phyloP scores from a whole-genome alignment of 2,329 filamentous ascomycete species.

The Phaeosphaeriaceae sp. region DNA sequence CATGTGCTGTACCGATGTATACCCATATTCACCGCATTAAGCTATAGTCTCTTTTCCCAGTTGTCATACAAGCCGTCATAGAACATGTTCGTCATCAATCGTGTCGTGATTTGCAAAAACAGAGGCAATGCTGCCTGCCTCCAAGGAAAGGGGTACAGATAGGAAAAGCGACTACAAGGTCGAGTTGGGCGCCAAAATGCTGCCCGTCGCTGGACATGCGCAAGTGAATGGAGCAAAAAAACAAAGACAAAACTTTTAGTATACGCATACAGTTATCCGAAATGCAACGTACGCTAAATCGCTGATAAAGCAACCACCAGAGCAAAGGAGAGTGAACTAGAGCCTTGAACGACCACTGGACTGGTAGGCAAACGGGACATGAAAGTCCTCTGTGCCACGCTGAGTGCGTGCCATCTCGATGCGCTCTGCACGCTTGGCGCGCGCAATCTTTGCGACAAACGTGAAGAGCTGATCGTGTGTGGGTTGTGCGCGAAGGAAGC shows the following conservation, averaged over 20 bases:
- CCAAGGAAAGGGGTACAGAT: not conserved
- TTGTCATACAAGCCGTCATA: slow-evolving; percentile 1
- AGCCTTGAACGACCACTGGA: not conserved
- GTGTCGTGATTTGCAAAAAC: not conserved
- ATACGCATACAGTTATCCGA: not conserved
- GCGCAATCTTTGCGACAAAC: not conserved
- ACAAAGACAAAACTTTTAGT: slow-evolving; percentile 1
- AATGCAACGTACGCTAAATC: not conserved
- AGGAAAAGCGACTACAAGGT: not conserved
- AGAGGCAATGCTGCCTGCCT: not conserved
- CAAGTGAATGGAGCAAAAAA: not conserved
- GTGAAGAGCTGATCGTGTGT: not conserved
- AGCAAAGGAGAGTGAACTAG: not conserved
- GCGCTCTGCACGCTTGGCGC: not conserved
- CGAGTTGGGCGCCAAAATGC: not conserved
- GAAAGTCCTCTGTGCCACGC: not conserved
- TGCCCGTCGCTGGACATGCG: not conserved
- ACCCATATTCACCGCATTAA: not conserved
- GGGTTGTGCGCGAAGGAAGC: not conserved
- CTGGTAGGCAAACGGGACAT: not conserved
- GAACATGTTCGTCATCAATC: not conserved
- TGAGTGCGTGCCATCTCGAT: not conserved
- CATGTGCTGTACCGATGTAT: not conserved
- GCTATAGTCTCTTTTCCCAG: not conserved
- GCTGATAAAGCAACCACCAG: not conserved